Conservation (phyloP, 257 asterid species). For the Gentiana straminea region DNA sequence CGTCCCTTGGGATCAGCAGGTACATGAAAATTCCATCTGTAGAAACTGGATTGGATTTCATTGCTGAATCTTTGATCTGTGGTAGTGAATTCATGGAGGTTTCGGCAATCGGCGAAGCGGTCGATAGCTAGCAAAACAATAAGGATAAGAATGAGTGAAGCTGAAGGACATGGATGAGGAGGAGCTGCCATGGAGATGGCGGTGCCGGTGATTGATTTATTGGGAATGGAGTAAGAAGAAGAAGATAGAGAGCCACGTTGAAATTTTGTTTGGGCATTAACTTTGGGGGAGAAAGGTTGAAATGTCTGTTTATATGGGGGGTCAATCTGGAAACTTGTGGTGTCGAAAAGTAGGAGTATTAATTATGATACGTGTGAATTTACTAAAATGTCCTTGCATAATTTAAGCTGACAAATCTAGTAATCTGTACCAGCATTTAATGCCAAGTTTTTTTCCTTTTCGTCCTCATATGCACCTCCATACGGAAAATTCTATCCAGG, state of each 20-base stretch:
- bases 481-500: too few relatives aligned
- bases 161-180: constrained; percentile 7
- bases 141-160: constrained; percentile 15
- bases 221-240: constrained; percentile 10
- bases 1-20: constrained; percentile 14
- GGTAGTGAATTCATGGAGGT: constrained; percentile 6
- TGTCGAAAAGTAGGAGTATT: neutral
- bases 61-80: constrained; percentile 8
- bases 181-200: constrained; percentile 21
- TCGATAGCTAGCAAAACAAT: constrained; percentile 10
- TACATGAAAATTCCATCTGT: constrained; percentile 19
- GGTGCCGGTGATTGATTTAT: neutral
- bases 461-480: too few relatives aligned
- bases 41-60: constrained; percentile 9
- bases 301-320: constrained; percentile 20
- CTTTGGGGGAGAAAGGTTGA: constrained; percentile 16
- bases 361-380: neutral
- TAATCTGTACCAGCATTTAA: too few relatives aligned
- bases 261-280: constrained; percentile 10
- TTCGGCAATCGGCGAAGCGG: constrained; percentile 23
- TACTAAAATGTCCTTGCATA: neutral
- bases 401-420: neutral
- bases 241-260: constrained; percentile 8
- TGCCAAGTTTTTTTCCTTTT: too few relatives aligned
- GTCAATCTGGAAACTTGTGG: constrained; percentile 7